Evolutionary conservation across 768 basidiomycete genomes (phyloP), one percentile per base, ranked within the genome.

Genomic region (Mrakia hoshinonis): DNA sequence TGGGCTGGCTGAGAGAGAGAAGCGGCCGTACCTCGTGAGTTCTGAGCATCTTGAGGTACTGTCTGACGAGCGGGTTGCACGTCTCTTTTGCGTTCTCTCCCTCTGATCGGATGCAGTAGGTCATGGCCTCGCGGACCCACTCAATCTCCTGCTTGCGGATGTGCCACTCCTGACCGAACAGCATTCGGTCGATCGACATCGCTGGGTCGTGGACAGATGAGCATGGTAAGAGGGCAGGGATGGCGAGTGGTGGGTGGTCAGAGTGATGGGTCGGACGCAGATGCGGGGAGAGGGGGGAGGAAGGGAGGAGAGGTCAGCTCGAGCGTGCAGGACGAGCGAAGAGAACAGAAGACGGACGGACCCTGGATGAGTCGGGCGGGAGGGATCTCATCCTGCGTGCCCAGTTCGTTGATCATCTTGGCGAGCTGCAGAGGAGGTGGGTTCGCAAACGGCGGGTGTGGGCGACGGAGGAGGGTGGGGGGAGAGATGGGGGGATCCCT

Each of bases 31-130:
- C 55, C 51, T 36, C n/a, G 34, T 58, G 67, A 12, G 67, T 58
- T n/a, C 36, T 52, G 24, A 68, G 20, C 67, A 68, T 68, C 52
- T 58, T 48, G 49, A 68, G 36, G 36, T 68, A 68, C 36, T 68
- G 31, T 51, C 67, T 36, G 4, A 58, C 67, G 55, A 68, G 52
- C 22, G 54, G 67, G 34, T 46, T 58, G 55, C 67, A 68, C 31
- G 47, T 68, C 52, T 68, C 67, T 47, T 68, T 68, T 12, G 54
- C 22, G 52, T 68, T 68, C 7, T 22, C 43, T 4, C 67, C 67
- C 39, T 68, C 67, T 15, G 52, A 43, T 24, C 15, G 15, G 26
- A 51, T 34, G 43, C 67, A 68, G 15, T 46, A 12, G 18, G 31
- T 39, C 20, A 68, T 52, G 52, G 34, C 55, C 24, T 68, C 55